phyloP scores from a whole-genome alignment of 345 rosid species.

The Murraya koenigii region DNA sequence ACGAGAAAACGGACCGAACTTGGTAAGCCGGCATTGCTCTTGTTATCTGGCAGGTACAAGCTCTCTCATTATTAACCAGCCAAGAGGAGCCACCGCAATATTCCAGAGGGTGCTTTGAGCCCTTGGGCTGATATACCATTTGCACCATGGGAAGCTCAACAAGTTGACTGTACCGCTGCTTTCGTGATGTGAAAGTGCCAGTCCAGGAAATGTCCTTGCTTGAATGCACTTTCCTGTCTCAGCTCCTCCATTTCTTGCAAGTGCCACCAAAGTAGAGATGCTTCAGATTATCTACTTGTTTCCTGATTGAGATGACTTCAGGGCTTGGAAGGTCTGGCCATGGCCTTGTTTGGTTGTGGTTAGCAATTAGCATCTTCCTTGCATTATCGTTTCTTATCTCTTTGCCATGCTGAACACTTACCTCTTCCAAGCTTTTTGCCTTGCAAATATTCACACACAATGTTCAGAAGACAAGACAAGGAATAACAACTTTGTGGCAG shows the following conservation, averaged over 20 bases:
- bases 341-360: neutral
- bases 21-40: neutral
- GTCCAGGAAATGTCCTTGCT: neutral
- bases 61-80: neutral
- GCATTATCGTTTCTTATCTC: neutral
- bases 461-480: neutral
- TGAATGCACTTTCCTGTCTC: neutral
- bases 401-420: neutral
- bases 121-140: neutral
- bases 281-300: neutral
- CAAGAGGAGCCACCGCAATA: neutral
- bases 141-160: neutral
- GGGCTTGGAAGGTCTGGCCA: neutral
- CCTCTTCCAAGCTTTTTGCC: neutral
- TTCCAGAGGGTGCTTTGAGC: neutral
- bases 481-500: neutral
- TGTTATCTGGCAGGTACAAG: neutral
- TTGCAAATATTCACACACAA: neutral
- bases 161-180: neutral
- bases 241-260: slow-evolving; percentile 11
- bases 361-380: neutral
- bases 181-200: neutral
- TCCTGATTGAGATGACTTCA: neutral
- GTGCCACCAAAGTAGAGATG: neutral
- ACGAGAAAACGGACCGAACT: neutral